Evolutionary conservation across 2,329 filamentous ascomycete genomes (phyloP).

Genomic region (Venturia aucupariae): DNA sequence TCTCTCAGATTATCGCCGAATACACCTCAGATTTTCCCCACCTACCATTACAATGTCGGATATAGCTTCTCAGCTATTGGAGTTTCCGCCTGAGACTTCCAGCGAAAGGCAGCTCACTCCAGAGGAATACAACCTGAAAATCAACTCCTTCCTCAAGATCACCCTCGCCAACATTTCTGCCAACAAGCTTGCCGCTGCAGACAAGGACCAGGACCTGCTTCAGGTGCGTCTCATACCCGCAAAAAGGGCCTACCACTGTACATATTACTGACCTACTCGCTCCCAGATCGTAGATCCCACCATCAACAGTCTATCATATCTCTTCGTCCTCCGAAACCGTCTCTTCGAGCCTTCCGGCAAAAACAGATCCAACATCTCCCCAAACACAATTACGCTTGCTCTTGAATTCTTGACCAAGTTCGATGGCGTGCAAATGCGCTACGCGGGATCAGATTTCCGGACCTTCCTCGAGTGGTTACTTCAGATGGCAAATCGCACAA

Average conservation of each 20-base stretch:
- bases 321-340: conserved; percentile 44
- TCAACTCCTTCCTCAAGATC: conserved; percentile 3
- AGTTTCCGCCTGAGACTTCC: conserved; percentile 11
- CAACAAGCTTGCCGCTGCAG: not conserved
- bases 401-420: conserved; percentile 39
- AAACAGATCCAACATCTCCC: conserved; percentile 30
- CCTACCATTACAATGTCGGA: conserved; percentile 1
- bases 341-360: conserved; percentile 31
- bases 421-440: conserved; percentile 46
- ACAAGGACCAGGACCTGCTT: conserved; percentile 11
- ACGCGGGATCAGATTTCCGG: conserved; percentile 40
- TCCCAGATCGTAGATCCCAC: conserved; percentile 43
- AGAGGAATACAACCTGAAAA: conserved; percentile 11
- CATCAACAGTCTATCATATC: conserved; percentile 50
- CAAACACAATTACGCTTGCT: conserved; percentile 42
- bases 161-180: not conserved
- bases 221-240: not conserved
- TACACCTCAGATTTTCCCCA: not conserved
- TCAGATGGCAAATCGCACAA: not conserved
- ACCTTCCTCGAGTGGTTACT: conserved; percentile 32
- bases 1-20: not conserved
- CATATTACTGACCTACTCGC: not conserved
- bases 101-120: not conserved
- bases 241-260: not conserved
- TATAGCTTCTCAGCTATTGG: conserved; percentile 11